Conservation (phyloP, 495 filamentous ascomycete genomes). For the Bryoglossum gracile region DNA sequence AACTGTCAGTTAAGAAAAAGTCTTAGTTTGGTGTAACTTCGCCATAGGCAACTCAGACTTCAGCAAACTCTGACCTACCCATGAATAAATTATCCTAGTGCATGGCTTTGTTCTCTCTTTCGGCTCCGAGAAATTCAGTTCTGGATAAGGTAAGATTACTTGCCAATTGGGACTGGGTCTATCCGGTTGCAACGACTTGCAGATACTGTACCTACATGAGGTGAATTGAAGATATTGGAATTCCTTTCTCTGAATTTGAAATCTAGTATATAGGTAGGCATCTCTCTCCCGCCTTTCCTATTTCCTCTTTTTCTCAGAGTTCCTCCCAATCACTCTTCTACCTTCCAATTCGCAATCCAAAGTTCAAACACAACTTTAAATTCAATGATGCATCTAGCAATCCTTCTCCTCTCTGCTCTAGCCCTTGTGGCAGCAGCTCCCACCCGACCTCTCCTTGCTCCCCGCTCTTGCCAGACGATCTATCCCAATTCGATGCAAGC, state of each 20-base stretch:
- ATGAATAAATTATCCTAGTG: too few species aligned
- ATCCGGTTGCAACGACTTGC: too few species aligned
- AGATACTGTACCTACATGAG: too few species aligned
- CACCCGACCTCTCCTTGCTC: not conserved
- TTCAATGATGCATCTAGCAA: not conserved
- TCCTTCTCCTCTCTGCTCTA: not conserved
- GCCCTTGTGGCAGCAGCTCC: not conserved
- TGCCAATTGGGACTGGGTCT: too few species aligned
- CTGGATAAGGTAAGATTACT: too few species aligned
- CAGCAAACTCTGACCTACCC: too few species aligned
- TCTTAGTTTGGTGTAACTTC: not conserved
- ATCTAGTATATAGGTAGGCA: too few species aligned
- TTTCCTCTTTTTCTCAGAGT: not conserved
- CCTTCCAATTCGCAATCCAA: not conserved
- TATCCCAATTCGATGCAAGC: constrained; percentile 1
- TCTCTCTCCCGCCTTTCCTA: not conserved
- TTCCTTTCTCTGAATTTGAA: too few species aligned
- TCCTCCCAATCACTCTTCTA: not conserved
- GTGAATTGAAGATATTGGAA: too few species aligned
- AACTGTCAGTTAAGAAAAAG: not conserved
- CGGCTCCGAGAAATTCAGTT: too few species aligned
- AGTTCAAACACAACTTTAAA: not conserved
- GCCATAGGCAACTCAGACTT: too few species aligned
- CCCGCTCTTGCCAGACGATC: not conserved
- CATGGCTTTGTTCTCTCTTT: too few species aligned